phyloP scores from a whole-genome alignment of 176 grass and related monocot genomes.

The Otatea glauca region DNA sequence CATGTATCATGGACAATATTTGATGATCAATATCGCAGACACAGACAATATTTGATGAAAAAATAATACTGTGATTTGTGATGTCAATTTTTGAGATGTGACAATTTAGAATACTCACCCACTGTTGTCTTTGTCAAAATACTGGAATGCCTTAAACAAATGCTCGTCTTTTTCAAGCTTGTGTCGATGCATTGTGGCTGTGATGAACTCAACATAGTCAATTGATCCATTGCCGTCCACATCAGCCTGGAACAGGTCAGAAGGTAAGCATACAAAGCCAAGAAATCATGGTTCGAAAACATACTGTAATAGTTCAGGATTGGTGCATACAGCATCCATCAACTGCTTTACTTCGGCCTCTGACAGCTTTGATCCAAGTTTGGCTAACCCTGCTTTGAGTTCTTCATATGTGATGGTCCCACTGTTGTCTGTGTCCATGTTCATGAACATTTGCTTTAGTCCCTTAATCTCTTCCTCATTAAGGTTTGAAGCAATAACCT shows the following conservation, averaged over 20 bases:
- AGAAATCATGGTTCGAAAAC: conserved; percentile 22
- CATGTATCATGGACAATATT: not conserved
- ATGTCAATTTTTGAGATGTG: not conserved
- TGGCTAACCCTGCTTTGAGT: conserved; percentile 87
- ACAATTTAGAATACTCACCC: conserved; percentile 55
- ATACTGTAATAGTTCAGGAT: conserved; percentile 29
- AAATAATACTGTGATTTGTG: not conserved
- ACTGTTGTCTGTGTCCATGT: conserved; percentile 94
- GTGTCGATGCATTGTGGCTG: conserved; percentile 94
- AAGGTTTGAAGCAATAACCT: conserved; percentile 97
- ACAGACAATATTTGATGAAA: not conserved
- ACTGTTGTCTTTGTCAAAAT: conserved; percentile 97
- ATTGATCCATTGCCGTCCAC: conserved; percentile 98
- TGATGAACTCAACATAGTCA: conserved; percentile 99
- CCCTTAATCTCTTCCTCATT: conserved; percentile 97
- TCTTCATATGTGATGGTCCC: conserved; percentile 98
- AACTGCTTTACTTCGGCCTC: conserved; percentile 98
- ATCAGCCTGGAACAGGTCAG: conserved; percentile 75
- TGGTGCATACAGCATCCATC: conserved; percentile 84
- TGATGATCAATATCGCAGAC: not conserved
- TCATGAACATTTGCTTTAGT: conserved; percentile 96
- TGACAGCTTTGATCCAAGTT: conserved; percentile 86
- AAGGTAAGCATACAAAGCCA: conserved; percentile 35
- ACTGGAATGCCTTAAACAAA: conserved; percentile 88
- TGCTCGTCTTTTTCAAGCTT: conserved; percentile 92